phyloP scores from a whole-genome alignment of 23 red algal genomes.

The Porphyridium purpureum region DNA sequence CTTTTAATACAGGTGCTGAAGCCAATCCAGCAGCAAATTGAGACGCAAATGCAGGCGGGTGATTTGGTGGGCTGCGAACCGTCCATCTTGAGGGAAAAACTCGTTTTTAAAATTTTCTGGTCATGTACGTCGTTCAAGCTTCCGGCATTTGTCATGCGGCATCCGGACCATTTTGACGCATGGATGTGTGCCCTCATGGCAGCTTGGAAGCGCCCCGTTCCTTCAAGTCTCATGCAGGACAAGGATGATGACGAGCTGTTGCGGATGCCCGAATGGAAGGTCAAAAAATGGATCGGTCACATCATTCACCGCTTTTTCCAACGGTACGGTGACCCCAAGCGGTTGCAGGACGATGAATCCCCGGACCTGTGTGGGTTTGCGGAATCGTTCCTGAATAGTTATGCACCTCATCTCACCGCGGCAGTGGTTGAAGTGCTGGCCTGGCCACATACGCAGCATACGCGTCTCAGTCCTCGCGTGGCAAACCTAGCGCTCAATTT shows the following conservation, averaged over 20 bases:
- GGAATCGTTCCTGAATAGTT: background rate
- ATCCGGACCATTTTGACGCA: conserved; percentile 5
- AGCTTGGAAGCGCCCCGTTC: background rate
- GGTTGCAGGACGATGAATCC: no score
- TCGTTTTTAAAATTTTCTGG: conserved; percentile 41
- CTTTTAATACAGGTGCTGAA: conserved; percentile 5
- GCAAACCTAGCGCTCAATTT: conserved; percentile 58
- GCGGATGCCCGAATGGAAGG: conserved; percentile 11
- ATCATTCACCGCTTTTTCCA: conserved; percentile 6
- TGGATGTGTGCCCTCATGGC: conserved; percentile 14
- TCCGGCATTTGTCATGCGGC: conserved; percentile 6
- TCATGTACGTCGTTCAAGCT: conserved; percentile 7
- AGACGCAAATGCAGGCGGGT: background rate
- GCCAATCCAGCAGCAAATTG: conserved; percentile 4
- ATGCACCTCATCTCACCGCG: background rate
- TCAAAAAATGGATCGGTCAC: conserved; percentile 9
- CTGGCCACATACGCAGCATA: background rate
- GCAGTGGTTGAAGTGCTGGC: background rate
- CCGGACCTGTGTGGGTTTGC: conserved; percentile 3
- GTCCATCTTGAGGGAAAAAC: conserved; percentile 10
- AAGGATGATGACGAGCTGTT: background rate
- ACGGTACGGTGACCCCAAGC: conserved; percentile 3
- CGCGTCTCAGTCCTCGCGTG: conserved; percentile 21
- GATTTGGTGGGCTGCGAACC: background rate
- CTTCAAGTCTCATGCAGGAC: background rate